Evolutionary conservation across 1,284 basidiomycete genomes (phyloP).

Genomic region (Takashimella koratensis): DNA sequence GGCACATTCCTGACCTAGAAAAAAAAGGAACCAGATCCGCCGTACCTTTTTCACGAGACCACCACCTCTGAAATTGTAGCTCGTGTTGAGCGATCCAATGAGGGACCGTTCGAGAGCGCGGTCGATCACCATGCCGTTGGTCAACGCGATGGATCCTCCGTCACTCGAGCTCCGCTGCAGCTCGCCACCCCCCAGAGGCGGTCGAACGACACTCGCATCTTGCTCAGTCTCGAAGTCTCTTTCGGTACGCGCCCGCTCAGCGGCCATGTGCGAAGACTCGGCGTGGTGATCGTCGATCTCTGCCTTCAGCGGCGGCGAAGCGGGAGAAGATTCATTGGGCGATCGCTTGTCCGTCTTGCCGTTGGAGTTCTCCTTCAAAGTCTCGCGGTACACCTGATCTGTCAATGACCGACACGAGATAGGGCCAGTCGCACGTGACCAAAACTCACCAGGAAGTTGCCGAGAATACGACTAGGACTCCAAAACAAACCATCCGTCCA

Average conservation of each 20-base stretch:
- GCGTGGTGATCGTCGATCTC: constrained; percentile 5
- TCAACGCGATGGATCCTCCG: constrained; percentile 22
- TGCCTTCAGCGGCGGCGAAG: neutral
- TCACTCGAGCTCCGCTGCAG: constrained; percentile 33
- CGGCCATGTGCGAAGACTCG: constrained; percentile 18
- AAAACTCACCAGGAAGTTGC: constrained; percentile 72
- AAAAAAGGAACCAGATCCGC: too few relatives aligned
- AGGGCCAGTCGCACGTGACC: neutral
- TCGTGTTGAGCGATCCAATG: constrained; percentile 83
- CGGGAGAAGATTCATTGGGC: neutral
- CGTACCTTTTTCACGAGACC: constrained; percentile 93
- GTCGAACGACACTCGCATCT: neutral
- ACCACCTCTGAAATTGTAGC: constrained; percentile 82
- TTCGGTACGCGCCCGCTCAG: constrained; percentile 2
- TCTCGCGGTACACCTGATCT: constrained; percentile 84
- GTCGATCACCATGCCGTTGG: constrained; percentile 19
- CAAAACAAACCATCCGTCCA: constrained; percentile 98
- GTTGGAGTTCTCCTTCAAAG: constrained; percentile 64
- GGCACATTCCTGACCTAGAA: too few relatives aligned
- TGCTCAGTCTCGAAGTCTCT: neutral
- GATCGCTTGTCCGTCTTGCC: constrained; percentile 9
- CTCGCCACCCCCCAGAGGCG: constrained; percentile 29
- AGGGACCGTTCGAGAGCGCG: constrained; percentile 62
- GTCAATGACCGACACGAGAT: too few relatives aligned
- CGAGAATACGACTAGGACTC: constrained; percentile 64